Percentiles rank a stretch among this genome's conserved stretches.
Evolutionary conservation across 176 grass and related monocot species (phyloP).

Genomic region (Puccinellia tenuiflora): DNA sequence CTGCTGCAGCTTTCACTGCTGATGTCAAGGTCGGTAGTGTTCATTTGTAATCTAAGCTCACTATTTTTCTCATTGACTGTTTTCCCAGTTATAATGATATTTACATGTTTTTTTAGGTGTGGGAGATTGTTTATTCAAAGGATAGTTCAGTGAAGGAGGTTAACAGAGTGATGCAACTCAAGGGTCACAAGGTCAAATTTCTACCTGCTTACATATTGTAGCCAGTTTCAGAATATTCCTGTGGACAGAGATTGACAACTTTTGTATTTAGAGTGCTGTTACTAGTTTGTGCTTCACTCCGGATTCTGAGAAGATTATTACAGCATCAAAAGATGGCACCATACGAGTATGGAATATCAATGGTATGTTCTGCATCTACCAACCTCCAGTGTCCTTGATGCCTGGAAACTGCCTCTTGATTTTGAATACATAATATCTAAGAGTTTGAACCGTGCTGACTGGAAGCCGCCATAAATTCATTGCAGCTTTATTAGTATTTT

Average conservation of each 20-base stretch:
- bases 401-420: neutral
- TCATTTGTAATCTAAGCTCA: neutral
- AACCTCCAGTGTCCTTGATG: neutral
- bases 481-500: neutral
- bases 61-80: neutral
- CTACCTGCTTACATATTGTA: neutral
- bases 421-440: neutral
- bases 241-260: neutral
- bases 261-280: slow-evolving; percentile 67
- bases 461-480: neutral
- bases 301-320: slow-evolving; percentile 83
- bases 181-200: slow-evolving; percentile 80
- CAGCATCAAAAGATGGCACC: slow-evolving; percentile 90
- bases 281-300: slow-evolving; percentile 75
- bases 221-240: neutral
- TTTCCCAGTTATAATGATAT: slow-evolving; percentile 20
- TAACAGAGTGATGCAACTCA: slow-evolving; percentile 87
- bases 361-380: slow-evolving; percentile 45
- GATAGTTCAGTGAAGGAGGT: slow-evolving; percentile 91
- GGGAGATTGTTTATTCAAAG: slow-evolving; percentile 95
- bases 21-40: slow-evolving; percentile 74
- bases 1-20: slow-evolving; percentile 96
- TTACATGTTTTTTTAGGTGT: slow-evolving; percentile 52
- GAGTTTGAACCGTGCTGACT: neutral
- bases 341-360: slow-evolving; percentile 94